These are phyloP conservation scores for Antrodiella citrinella DNA, from an alignment of 768 basidiomycete genomes.

Conservation along the genomic window DNA sequence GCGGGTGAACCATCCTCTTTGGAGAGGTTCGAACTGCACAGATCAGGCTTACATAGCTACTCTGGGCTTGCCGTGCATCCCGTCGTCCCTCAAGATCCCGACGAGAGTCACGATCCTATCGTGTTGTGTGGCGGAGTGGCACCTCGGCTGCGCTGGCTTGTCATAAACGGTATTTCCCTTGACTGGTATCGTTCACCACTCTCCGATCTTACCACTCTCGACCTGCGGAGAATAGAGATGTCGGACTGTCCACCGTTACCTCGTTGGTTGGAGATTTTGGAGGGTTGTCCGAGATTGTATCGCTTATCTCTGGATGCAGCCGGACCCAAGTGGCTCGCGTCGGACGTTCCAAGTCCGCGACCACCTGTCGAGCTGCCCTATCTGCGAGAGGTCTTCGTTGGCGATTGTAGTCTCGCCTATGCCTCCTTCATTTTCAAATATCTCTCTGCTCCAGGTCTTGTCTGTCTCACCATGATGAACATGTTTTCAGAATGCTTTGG, in stretches of 20 bases:
- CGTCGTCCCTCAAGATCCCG: conserved; percentile 49
- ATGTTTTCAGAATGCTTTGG: conserved; percentile 44
- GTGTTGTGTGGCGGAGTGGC: conserved; percentile 40
- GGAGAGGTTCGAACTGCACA: conserved; percentile 59
- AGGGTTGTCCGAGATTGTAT: conserved; percentile 30
- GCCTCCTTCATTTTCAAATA: conserved; percentile 38
- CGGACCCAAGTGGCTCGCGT: conserved; percentile 30
- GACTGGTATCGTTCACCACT: conserved; percentile 46
- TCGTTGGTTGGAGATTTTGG: conserved; percentile 48
- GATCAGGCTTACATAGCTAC: conserved; percentile 22
- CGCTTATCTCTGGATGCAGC: conserved; percentile 58
- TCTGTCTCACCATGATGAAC: conserved; percentile 51
- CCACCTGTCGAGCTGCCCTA: conserved; percentile 26
- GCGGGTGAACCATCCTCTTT: conserved; percentile 22
- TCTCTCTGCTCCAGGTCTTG: conserved; percentile 48
- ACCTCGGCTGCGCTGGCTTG: conserved; percentile 39
- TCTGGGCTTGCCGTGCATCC: conserved; percentile 30
- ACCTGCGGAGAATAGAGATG: conserved; percentile 54
- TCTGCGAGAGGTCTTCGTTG: conserved; percentile 47
- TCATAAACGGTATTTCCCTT: conserved; percentile 51
- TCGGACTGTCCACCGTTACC: conserved; percentile 39
- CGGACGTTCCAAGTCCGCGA: neutral
- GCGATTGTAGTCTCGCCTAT: conserved; percentile 44
- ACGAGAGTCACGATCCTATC: conserved; percentile 33
- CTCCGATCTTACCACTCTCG: conserved; percentile 52